Base-by-base conservation (phyloP, 2,329 filamentous ascomycete genomes). In the Xylariaceae sp. region DNA sequence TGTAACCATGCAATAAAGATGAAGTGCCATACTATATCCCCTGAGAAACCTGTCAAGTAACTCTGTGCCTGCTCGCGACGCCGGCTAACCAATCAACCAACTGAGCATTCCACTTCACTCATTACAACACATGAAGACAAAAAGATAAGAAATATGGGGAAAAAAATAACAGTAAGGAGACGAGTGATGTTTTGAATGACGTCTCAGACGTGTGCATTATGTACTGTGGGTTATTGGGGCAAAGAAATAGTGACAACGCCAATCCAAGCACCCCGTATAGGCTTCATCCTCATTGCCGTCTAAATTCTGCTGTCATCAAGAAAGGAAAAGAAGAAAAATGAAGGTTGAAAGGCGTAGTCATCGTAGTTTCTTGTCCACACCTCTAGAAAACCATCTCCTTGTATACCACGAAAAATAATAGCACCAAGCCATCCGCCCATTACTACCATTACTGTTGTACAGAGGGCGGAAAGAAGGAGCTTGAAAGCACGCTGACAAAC, bases 271-370 rank as follows among this genome's bases (percentile, higher is more conserved):
- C 41, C 36, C 50, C 53, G 44, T 50, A 49, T 57, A 55, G 18
- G 42, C 32, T 47, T 50, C 50, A 29, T 54, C 55, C 51, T 57
- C 59, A 50, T 64, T 48, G 53, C 59, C 53, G 55, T 66, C 63
- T 66, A 67, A 60, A n/a, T 53, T 59, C 63, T 60, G 63, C 64
- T 61, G 55, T 67, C 36, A 60, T 64, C 57, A 62, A 59, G 47
- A 55, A 60, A 39, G 60, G 58, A 55, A 63, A 62, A 55, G 55
- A 49, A 50, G 58, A 60, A 39, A 46, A 39, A 24, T 41, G 23
- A 44, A 44, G 29, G 42, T 9, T 50, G 32, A 47, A 47, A 47
- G 53, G 39, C 50, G 50, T 57, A 51, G 46, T 63, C 58, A 59
- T 57, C 59, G 59, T 64, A 60, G 63, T 62, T 54, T 62, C 55